These are phyloP conservation scores for Papiliotrema nemorosa DNA, from an alignment of 1,284 basidiomycete species.

Conservation along the genomic window DNA sequence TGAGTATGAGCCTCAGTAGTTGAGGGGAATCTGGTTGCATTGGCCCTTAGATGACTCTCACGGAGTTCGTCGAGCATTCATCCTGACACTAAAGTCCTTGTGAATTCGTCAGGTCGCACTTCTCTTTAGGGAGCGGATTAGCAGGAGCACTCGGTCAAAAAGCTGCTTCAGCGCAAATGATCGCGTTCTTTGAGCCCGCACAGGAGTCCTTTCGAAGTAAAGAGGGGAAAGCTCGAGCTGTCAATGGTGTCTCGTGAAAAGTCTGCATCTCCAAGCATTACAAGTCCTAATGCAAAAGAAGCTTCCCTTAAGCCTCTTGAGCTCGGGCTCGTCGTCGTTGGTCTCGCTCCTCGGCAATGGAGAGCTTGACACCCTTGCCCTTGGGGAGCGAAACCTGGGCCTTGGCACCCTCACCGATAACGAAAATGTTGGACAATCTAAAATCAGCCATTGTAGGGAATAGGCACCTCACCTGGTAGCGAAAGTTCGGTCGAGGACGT, in stretches of 20 bases:
- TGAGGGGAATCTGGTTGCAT: too few species aligned
- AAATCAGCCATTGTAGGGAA: not conserved
- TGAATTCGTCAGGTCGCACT: too few species aligned
- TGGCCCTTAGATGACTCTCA: too few species aligned
- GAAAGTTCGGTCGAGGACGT: constrained; percentile 90
- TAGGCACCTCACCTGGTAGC: constrained; percentile 74
- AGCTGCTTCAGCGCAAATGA: too few species aligned
- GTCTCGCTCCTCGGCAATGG: constrained; percentile 48
- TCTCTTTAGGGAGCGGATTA: too few species aligned
- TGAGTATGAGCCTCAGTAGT: too few species aligned
- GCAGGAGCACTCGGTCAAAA: too few species aligned
- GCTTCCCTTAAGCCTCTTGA: constrained; percentile 35
- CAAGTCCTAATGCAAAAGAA: not conserved
- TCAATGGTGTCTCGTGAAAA: constrained; percentile 1
- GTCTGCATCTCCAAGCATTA: constrained; percentile 11
- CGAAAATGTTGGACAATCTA: constrained; percentile 95
- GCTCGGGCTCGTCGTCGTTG: constrained; percentile 40
- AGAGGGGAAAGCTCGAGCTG: too few species aligned
- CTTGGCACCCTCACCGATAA: constrained; percentile 93
- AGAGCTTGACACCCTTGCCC: constrained; percentile 72
- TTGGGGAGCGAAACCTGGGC: constrained; percentile 96
- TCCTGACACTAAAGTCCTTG: too few species aligned
- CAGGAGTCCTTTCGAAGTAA: too few species aligned
- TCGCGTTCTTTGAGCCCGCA: too few species aligned
- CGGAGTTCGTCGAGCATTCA: too few species aligned